Conservation (phyloP, 805 yeast species). For the Ogataea siamensis region DNA sequence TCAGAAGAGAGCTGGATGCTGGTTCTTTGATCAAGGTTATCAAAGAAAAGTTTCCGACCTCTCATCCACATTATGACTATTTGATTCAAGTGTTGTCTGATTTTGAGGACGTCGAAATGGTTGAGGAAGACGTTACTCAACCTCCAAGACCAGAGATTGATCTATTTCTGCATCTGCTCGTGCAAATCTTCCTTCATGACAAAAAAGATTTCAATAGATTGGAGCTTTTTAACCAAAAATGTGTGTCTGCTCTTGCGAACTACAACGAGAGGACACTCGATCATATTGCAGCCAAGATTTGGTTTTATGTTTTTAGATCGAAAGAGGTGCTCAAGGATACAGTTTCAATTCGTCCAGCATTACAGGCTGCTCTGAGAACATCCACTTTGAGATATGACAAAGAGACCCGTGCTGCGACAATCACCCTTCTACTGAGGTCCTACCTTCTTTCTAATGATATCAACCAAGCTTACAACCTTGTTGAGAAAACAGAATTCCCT, state of each 20-base stretch:
- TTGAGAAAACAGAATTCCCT: conserved; percentile 88
- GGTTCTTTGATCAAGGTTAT: conserved; percentile 56
- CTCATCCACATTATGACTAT: conserved; percentile 41
- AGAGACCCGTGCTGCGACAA: conserved; percentile 85
- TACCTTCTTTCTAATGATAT: conserved; percentile 77
- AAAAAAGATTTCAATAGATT: conserved; percentile 46
- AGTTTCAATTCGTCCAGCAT: conserved; percentile 60
- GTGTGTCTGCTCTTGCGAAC: conserved; percentile 52
- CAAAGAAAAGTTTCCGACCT: conserved; percentile 51
- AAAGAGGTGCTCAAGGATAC: conserved; percentile 60
- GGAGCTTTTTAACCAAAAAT: conserved; percentile 50
- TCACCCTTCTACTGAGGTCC: conserved; percentile 81
- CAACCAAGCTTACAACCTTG: conserved; percentile 82
- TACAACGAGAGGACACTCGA: conserved; percentile 84
- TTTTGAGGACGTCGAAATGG: conserved; percentile 35
- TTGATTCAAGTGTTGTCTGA: conserved; percentile 37
- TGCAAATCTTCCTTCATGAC: conserved; percentile 76
- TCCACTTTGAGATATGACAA: conserved; percentile 89
- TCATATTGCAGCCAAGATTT: conserved; percentile 80
- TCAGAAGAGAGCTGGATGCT: conserved; percentile 63
- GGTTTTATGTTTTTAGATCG: conserved; percentile 87
- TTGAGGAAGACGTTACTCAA: conserved; percentile 29
- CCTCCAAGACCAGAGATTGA: conserved; percentile 75
- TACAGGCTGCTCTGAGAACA: conserved; percentile 75
- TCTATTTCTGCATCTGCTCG: conserved; percentile 72